Conservation (phyloP, 169 alveolate genomes). For the Plasmodium vivax region DNA sequence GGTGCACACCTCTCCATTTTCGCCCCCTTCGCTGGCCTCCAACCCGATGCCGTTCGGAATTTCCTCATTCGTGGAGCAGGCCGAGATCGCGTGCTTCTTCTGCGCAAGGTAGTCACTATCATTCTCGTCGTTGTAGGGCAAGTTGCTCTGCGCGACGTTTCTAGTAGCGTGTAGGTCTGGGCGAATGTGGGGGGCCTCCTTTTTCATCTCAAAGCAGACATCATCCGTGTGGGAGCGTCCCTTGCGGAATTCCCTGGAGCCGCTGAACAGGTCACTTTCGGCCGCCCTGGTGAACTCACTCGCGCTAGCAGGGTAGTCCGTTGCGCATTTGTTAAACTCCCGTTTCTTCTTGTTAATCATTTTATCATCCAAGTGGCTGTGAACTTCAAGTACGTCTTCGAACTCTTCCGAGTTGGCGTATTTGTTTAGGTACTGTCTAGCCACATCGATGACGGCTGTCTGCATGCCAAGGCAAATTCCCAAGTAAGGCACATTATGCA, state of each 20-base stretch:
- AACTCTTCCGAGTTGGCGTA: slow-evolving; percentile 88
- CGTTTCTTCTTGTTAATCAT: slow-evolving; percentile 64
- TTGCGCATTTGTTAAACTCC: not conserved
- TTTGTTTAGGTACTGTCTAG: slow-evolving; percentile 86
- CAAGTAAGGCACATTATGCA: slow-evolving; percentile 88
- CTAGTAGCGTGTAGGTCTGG: not conserved
- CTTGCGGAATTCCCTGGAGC: not conserved
- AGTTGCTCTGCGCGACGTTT: not conserved
- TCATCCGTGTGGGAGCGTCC: not conserved
- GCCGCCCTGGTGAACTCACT: not conserved
- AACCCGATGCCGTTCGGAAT: not conserved
- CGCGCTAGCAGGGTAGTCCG: not conserved
- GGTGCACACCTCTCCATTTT: not conserved
- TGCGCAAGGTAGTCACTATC: not conserved
- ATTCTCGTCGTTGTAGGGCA: not conserved
- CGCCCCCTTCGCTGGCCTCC: not conserved
- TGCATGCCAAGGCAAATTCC: slow-evolving; percentile 97
- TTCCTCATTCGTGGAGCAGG: slow-evolving; percentile 1
- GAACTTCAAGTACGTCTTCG: slow-evolving; percentile 54
- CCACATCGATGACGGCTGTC: slow-evolving; percentile 90
- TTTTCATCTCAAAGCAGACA: not conserved
- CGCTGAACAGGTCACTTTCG: not conserved
- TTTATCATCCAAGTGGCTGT: slow-evolving; percentile 72
- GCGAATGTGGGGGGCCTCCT: not conserved
- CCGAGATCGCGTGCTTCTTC: not conserved